Conservation (phyloP, 768 basidiomycete genomes). For the Floccularia luteovirens region DNA sequence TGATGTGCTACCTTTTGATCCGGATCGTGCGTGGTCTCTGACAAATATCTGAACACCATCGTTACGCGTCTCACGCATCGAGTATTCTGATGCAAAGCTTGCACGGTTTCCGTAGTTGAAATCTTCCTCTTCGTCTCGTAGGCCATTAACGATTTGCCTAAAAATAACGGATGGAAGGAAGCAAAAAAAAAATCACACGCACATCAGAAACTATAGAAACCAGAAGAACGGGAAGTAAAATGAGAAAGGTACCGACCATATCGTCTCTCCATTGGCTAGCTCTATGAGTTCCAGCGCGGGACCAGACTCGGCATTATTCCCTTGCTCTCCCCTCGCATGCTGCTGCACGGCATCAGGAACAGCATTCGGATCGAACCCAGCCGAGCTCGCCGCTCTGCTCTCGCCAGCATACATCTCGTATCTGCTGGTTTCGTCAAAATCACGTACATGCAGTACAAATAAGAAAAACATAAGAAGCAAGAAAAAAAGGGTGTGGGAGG, state of each 20-base stretch:
- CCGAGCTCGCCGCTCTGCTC: slow-evolving; percentile 27
- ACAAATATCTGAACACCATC: slow-evolving; percentile 68
- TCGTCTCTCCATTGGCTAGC: slow-evolving; percentile 80
- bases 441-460: slow-evolving; percentile 6
- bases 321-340: slow-evolving; percentile 17
- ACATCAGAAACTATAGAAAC: too few relatives aligned
- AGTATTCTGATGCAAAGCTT: slow-evolving; percentile 74
- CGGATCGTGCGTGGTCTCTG: slow-evolving; percentile 64
- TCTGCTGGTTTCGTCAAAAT: slow-evolving; percentile 25
- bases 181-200: too few relatives aligned
- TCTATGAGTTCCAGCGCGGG: slow-evolving; percentile 76
- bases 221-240: slow-evolving; percentile 8
- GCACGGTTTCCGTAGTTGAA: slow-evolving; percentile 58
- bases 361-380: slow-evolving; percentile 20
- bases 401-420: slow-evolving; percentile 79
- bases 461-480: too few relatives aligned
- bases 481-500: too few relatives aligned
- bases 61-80: slow-evolving; percentile 36
- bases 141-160: slow-evolving; percentile 79
- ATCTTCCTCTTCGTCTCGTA: slow-evolving; percentile 73
- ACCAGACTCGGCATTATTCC: slow-evolving; percentile 33
- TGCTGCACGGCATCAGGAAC: slow-evolving; percentile 24
- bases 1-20: slow-evolving; percentile 62
- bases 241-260: slow-evolving; percentile 50
- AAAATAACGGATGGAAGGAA: slow-evolving; percentile 9